Evolutionary conservation across 805 yeast genomes (phyloP).

Genomic region (Yamadazyma phyllophila): DNA sequence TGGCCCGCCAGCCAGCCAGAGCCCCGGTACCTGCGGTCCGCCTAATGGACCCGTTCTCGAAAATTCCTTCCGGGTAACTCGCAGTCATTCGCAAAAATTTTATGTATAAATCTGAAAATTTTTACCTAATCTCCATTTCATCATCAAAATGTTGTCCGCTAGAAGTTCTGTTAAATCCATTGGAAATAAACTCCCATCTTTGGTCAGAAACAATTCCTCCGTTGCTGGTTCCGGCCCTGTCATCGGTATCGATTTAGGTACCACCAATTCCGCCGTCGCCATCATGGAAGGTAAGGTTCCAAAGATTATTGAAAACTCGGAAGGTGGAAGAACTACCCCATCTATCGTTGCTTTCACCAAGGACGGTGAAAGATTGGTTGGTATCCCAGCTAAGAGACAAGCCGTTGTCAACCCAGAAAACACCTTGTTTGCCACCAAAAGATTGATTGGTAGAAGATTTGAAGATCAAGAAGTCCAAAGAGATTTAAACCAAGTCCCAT

Average conservation of each 20-base stretch:
- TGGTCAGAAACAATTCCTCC: constrained; percentile 33
- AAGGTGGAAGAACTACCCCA: constrained; percentile 80
- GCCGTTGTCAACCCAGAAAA: constrained; percentile 93
- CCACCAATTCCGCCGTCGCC: constrained; percentile 89
- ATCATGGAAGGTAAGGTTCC: constrained; percentile 77
- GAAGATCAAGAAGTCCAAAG: constrained; percentile 88
- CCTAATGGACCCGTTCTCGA: constrained; percentile 5
- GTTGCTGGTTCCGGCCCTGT: constrained; percentile 51
- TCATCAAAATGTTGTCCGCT: constrained; percentile 38
- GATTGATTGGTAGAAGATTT: constrained; percentile 91
- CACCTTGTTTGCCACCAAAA: constrained; percentile 91
- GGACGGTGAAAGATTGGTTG: constrained; percentile 88
- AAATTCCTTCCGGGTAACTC: constrained; percentile 15
- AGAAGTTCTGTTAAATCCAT: constrained; percentile 30
- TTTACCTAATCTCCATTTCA: neutral
- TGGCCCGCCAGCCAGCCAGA: no score
- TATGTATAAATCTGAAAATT: constrained; percentile 6
- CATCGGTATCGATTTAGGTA: constrained; percentile 84
- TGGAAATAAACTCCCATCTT: constrained; percentile 19
- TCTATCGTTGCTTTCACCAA: constrained; percentile 93
- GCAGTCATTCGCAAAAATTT: constrained; percentile 7
- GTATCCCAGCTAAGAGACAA: constrained; percentile 95
- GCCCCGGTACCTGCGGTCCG: no score
- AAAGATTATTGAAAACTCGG: constrained; percentile 73
- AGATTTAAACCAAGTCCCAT: constrained; percentile 84